Percentiles rank a stretch among this genome's conserved stretches.
These are phyloP conservation scores for Cryptococcus amylolentus DNA, from an alignment of 1,284 basidiomycete species.

Conservation along the genomic window DNA sequence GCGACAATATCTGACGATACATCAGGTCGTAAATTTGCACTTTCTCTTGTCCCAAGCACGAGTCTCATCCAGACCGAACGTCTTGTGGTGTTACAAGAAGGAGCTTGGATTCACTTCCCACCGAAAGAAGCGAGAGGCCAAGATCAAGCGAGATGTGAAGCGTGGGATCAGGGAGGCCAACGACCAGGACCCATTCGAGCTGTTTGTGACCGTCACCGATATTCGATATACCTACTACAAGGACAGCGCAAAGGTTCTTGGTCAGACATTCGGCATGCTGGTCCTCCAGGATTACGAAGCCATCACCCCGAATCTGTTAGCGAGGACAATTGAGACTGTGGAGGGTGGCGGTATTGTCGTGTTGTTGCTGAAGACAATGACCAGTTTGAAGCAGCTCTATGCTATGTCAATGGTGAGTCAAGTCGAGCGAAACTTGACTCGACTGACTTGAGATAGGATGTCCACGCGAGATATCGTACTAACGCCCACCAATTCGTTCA, in stretches of 20 bases:
- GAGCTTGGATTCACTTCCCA: constrained; percentile 94
- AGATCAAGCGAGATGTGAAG: constrained; percentile 92
- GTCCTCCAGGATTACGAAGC: constrained; percentile 98
- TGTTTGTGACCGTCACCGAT: constrained; percentile 98
- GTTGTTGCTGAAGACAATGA: constrained; percentile 91
- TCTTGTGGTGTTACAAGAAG: constrained; percentile 97
- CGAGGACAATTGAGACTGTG: constrained; percentile 96
- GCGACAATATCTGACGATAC: not conserved
- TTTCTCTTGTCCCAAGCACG: constrained; percentile 88
- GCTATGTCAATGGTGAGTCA: constrained; percentile 88
- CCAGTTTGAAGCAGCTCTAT: constrained; percentile 87
- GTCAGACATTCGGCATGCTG: constrained; percentile 97
- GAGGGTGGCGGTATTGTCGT: constrained; percentile 95
- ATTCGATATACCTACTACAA: constrained; percentile 97
- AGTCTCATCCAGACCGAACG: constrained; percentile 81
- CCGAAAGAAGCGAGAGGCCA: constrained; percentile 92
- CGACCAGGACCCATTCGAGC: constrained; percentile 95
- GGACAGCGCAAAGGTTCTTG: constrained; percentile 91
- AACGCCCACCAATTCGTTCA: constrained; percentile 84
- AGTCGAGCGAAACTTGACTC: not conserved
- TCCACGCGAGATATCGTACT: constrained; percentile 88
- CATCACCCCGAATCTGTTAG: constrained; percentile 94
- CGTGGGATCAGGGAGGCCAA: constrained; percentile 89
- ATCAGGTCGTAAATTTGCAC: constrained; percentile 89
- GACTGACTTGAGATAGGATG: constrained; percentile 61